Base-by-base conservation (phyloP, 2,329 filamentous ascomycete species). In the Phyllosticta ampelicida region DNA sequence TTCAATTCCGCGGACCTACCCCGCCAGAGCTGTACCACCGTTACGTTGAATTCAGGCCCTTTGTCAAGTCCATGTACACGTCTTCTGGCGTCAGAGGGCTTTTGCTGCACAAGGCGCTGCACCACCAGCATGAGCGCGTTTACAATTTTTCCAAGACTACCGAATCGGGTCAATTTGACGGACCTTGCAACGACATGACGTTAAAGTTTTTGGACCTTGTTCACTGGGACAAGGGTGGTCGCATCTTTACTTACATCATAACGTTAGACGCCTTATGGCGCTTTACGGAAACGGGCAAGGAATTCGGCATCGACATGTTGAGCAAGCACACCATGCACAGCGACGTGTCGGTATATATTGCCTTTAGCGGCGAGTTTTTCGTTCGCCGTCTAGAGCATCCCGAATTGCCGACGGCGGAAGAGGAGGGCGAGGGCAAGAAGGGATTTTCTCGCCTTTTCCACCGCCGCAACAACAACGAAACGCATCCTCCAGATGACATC, bases 291-390 rank as follows among this genome's bases (percentile, higher is more conserved):
- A 97, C 92, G 0, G 92, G 92, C 28, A 94, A 94, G 65, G 91
- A 96, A 66, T 96, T 96, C 60, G 90, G 91, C 55, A 90, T 97
- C 66, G 92, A 96, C 73, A 78, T 96, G 71, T 74, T 97, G 66
- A 90, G 86, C 71, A 97, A 97, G 71, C 92, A 97, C 72, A 95
- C 90, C 48, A 96, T 97, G 90, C 92, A 97, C 74, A 92, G 89
- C 63, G 86, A 96, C 70, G 91, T 96, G 1, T 87, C 85, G 36
- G 87, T 89, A 1, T 96, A 96, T 70, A 89, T 96, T 62, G 92
- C 91, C 20, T 96, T 86, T 69, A 90, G 88, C 0, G 92, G 92
- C 49, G 92, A 97, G 68, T 97, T 97, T 72, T 94, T 96, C 70
- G 80, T 97, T 62, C 83, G 90, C 13, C 81, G 87, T 2, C 77